Percentiles rank a stretch among this genome's conserved stretches.
Evolutionary conservation across 176 grass and related monocot species (phyloP).

Genomic region (Ananas comosus): DNA sequence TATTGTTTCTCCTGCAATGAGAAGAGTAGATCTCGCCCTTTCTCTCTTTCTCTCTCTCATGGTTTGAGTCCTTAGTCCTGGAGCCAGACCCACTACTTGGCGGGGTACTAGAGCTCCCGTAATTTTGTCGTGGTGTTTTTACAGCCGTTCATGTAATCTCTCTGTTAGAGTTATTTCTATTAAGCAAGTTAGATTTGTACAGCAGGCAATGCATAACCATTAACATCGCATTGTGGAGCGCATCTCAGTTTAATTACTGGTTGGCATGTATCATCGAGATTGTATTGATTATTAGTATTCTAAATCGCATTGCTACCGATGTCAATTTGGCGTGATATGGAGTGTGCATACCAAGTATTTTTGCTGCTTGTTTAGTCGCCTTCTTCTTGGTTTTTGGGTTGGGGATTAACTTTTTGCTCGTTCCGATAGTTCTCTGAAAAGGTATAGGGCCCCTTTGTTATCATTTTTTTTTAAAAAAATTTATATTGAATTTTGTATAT

Average conservation of each 20-base stretch:
- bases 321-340: too few relatives aligned
- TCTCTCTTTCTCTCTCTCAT: slow-evolving; percentile 17
- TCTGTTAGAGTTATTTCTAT: slow-evolving; percentile 37
- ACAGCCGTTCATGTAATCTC: slow-evolving; percentile 25
- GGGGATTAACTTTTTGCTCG: too few relatives aligned
- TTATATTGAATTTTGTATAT: too few relatives aligned
- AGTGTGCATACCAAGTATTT: too few relatives aligned
- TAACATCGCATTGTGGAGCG: background rate
- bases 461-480: too few relatives aligned
- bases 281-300: background rate
- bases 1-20: slow-evolving; percentile 17
- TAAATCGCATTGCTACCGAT: too few relatives aligned
- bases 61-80: slow-evolving; percentile 37
- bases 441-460: too few relatives aligned
- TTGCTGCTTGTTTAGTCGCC: too few relatives aligned
- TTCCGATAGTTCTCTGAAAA: too few relatives aligned
- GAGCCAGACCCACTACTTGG: slow-evolving; percentile 69
- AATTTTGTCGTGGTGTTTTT: slow-evolving; percentile 37
- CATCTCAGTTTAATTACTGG: background rate
- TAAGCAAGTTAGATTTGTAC: slow-evolving; percentile 76
- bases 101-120: slow-evolving; percentile 87
- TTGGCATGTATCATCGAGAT: background rate
- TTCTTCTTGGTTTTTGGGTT: too few relatives aligned
- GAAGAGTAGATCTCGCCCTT: slow-evolving; percentile 27
- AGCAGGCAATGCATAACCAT: slow-evolving; percentile 20